These are phyloP conservation scores for Calonectria pseudoreteaudii DNA, from an alignment of 2,329 filamentous ascomycete species.

Conservation along the genomic window DNA sequence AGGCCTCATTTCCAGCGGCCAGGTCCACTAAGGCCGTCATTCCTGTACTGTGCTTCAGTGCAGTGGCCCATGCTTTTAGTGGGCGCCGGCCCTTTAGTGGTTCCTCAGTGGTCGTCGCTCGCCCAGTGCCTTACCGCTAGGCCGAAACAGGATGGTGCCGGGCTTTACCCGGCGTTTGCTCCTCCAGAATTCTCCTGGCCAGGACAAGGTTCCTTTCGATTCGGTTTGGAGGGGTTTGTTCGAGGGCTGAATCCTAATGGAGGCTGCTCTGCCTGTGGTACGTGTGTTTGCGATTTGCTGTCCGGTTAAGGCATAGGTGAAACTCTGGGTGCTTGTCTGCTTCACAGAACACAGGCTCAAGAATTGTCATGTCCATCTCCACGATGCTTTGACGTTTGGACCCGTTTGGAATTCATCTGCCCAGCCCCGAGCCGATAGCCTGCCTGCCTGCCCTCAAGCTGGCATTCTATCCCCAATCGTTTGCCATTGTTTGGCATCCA, in stretches of 20 bases:
- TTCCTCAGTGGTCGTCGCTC: constrained; percentile 27
- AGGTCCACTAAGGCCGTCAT: constrained; percentile 17
- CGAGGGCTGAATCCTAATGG: constrained; percentile 52
- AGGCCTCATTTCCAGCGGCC: constrained; percentile 18
- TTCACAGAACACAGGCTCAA: neutral
- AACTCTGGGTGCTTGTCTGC: neutral
- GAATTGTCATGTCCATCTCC: neutral
- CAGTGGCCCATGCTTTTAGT: constrained; percentile 31
- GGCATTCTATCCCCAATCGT: neutral
- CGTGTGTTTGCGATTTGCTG: constrained; percentile 10
- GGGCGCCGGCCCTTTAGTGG: constrained; percentile 24
- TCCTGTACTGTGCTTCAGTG: constrained; percentile 16
- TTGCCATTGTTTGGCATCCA: constrained; percentile 4
- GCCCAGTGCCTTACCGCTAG: constrained; percentile 30
- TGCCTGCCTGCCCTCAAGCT: neutral
- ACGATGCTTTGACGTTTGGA: neutral
- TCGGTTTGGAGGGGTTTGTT: constrained; percentile 23
- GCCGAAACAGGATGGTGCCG: constrained; percentile 37
- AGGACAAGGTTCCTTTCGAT: constrained; percentile 28
- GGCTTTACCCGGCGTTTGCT: constrained; percentile 44
- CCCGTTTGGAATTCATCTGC: constrained; percentile 2
- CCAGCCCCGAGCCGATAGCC: neutral
- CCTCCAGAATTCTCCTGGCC: constrained; percentile 27
- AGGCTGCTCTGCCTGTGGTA: neutral
- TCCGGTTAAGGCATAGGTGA: constrained; percentile 1